Base-by-base conservation (phyloP, 257 asterid species). In the Solanum pinnatisectum region DNA sequence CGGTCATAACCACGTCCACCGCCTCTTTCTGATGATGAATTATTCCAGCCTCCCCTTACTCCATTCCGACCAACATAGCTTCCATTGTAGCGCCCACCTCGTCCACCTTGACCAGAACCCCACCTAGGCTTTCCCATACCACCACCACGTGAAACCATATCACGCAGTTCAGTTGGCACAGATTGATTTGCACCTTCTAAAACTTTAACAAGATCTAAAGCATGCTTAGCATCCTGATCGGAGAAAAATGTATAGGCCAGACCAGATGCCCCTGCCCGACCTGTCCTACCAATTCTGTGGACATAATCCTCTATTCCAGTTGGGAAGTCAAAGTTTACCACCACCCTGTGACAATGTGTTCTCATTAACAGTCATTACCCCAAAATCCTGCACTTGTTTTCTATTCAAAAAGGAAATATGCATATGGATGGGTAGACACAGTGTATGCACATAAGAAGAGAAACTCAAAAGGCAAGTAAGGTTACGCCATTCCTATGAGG, bases 151-250 rank as follows among this genome's bases (percentile, higher is more conserved):
- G 97, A 93, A 88, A 91, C 95, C 95, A 94, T 88, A 46, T 84
- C 90, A 46, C 95, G 95, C 44, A 94, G 85, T 88, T 94, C 98
- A 84, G 60, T 86, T 32, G 98, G 96, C 77, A 95, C 98, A 37
- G 8, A 72, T 86, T 95, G 98, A 89, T 88, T 88, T 88, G 98
- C 96, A 39, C 96, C 98, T 90, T 95, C 98, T 90, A 95, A 83
- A 46, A 95, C 90, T 88, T 95, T 95, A 85, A 94, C 90, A 71
- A 95, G 94, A 76, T 93, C 96, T 12, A 94, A 88, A 16, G 98
- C 96, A 87, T 95, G 95, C 90, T 93, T 95, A 1, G 94, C 91
- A 87, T 95, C 98, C 88, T 94, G 94, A 87, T 92, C 95, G 70
- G 89, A 85, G 20, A 95, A 89, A 88, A 95, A 95, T 44, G 98